These are phyloP conservation scores for Kandelia obovata DNA, from an alignment of 345 rosid genomes.

Conservation along the genomic window DNA sequence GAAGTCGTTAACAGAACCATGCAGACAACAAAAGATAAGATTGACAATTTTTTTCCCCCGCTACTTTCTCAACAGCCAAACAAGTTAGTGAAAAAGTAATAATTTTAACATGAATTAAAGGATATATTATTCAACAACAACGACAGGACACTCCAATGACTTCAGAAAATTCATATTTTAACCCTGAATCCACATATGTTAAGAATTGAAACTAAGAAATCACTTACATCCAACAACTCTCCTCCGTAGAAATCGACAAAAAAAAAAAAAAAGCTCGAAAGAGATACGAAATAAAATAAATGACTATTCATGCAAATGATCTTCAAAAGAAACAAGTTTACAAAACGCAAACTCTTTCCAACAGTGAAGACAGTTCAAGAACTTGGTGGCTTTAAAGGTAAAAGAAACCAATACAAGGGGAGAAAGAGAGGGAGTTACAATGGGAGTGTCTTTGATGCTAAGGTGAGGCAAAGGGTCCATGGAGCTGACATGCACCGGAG, in stretches of 20 bases:
- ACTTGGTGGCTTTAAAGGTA: too few relatives aligned
- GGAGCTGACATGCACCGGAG: slow-evolving; percentile 45
- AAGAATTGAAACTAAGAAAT: not conserved
- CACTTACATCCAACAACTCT: too few relatives aligned
- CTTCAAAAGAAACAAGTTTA: too few relatives aligned
- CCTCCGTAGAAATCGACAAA: not conserved
- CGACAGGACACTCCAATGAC: not conserved
- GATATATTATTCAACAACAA: slow-evolving; percentile 4
- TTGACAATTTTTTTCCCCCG: not conserved
- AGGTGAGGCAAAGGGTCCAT: slow-evolving; percentile 50
- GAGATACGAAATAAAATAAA: not conserved
- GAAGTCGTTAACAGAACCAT: not conserved
- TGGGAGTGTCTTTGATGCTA: slow-evolving; percentile 56
- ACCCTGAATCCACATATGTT: not conserved
- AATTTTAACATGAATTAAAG: not conserved
- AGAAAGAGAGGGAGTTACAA: slow-evolving; percentile 45
- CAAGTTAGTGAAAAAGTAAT: not conserved
- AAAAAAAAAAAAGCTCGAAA: not conserved
- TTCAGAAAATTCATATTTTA: not conserved
- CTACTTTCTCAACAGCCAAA: slow-evolving; percentile 27
- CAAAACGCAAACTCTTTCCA: too few relatives aligned
- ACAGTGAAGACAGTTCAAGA: too few relatives aligned
- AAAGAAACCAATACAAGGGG: not conserved
- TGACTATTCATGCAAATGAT: too few relatives aligned
- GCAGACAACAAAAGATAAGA: not conserved